phyloP scores from a whole-genome alignment of 768 basidiomycete genomes.

The Suillus luteus region DNA sequence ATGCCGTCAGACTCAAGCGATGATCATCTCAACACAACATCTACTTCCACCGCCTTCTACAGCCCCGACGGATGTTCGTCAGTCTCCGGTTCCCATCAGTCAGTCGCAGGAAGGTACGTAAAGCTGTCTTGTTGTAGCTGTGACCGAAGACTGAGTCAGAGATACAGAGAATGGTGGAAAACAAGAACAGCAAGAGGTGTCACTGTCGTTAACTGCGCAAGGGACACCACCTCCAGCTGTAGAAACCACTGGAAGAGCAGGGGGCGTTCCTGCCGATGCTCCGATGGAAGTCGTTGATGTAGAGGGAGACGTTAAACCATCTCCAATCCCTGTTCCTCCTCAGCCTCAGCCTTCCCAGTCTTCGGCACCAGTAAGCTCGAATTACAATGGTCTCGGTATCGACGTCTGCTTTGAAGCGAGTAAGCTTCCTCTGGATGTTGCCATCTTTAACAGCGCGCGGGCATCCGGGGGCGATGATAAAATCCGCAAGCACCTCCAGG shows the following conservation, averaged over 20 bases:
- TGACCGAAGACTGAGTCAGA: slow-evolving; percentile 18
- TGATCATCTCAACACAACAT: slow-evolving; percentile 89
- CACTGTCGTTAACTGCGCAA: slow-evolving; percentile 35
- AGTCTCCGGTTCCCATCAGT: slow-evolving; percentile 24
- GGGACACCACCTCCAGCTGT: slow-evolving; percentile 31
- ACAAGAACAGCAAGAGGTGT: slow-evolving; percentile 37
- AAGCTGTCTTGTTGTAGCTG: neutral
- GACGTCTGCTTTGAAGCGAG: slow-evolving; percentile 85
- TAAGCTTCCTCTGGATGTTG: slow-evolving; percentile 89
- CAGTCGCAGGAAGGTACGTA: slow-evolving; percentile 32
- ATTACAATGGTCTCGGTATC: slow-evolving; percentile 53
- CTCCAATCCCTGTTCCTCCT: slow-evolving; percentile 28
- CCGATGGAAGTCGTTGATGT: slow-evolving; percentile 51
- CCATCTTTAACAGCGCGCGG: slow-evolving; percentile 90
- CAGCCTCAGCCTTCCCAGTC: slow-evolving; percentile 22
- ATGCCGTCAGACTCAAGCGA: slow-evolving; percentile 72
- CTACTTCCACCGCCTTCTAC: slow-evolving; percentile 45
- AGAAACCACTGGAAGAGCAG: slow-evolving; percentile 16
- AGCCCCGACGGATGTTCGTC: slow-evolving; percentile 28
- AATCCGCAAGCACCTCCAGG: slow-evolving; percentile 85
- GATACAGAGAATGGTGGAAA: slow-evolving; percentile 30
- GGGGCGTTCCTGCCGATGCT: slow-evolving; percentile 28
- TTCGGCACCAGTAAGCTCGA: slow-evolving; percentile 29
- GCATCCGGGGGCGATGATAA: slow-evolving; percentile 87
- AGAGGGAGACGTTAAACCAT: slow-evolving; percentile 45